A percentile compares a stretch with the other conserved stretches of the same genome.
phyloP scores from a whole-genome alignment of 306 rosid species.

The Castanea mollissima region DNA sequence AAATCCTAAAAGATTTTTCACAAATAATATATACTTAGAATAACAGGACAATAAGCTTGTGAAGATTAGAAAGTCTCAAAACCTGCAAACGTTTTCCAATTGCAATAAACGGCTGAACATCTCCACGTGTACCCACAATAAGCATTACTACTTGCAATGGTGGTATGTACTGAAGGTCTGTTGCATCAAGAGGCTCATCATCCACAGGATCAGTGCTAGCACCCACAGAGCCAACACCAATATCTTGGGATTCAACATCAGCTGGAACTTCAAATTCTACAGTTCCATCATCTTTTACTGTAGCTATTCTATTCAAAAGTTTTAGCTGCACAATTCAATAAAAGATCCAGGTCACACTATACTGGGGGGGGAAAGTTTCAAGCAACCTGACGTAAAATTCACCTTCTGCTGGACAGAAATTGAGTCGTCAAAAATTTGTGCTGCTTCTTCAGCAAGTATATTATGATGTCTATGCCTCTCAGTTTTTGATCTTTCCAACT shows the following conservation, averaged over 20 bases:
- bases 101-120: slow-evolving; percentile 95
- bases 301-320: slow-evolving; percentile 83
- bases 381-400: slow-evolving; percentile 10
- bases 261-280: slow-evolving; percentile 88
- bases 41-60: slow-evolving; percentile 5
- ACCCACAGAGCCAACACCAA: slow-evolving; percentile 34
- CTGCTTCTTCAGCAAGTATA: slow-evolving; percentile 65
- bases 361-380: neutral
- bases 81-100: slow-evolving; percentile 98
- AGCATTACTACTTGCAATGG: slow-evolving; percentile 85
- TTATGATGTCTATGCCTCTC: slow-evolving; percentile 54
- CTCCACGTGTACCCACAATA: slow-evolving; percentile 99
- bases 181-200: slow-evolving; percentile 55
- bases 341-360: slow-evolving; percentile 8
- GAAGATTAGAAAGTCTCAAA: slow-evolving; percentile 16
- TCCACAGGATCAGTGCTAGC: slow-evolving; percentile 32
- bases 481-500: slow-evolving; percentile 72
- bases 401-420: slow-evolving; percentile 72
- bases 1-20: neutral
- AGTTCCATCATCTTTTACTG: slow-evolving; percentile 90
- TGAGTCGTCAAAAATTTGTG: slow-evolving; percentile 63
- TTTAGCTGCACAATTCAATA: slow-evolving; percentile 60
- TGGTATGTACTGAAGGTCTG: slow-evolving; percentile 62
- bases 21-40: neutral
- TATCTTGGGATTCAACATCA: slow-evolving; percentile 61